Conservation (phyloP, 352 stramenopile genomes). For the Phytophthora kernoviae region DNA sequence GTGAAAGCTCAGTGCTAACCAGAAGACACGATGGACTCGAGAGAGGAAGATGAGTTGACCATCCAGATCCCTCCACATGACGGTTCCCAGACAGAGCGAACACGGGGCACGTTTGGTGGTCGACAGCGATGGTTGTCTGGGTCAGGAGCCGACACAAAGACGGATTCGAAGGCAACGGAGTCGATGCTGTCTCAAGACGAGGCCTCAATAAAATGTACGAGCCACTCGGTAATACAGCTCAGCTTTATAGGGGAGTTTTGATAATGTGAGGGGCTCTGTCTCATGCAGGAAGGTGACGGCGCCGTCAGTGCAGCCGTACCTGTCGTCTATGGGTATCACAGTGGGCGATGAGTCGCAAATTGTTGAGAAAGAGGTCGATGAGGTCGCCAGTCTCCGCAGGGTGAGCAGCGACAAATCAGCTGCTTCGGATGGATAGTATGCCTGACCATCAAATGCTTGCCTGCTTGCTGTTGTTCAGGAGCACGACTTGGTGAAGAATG, state of each 20-base stretch:
- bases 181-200: slow-evolving; percentile 53
- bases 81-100: slow-evolving; percentile 74
- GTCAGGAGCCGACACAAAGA: slow-evolving; percentile 21
- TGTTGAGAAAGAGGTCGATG: slow-evolving; percentile 81
- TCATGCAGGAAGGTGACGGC: slow-evolving; percentile 58
- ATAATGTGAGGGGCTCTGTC: slow-evolving; percentile 2
- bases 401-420: slow-evolving; percentile 27
- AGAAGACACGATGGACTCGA: slow-evolving; percentile 36
- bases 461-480: slow-evolving; percentile 41
- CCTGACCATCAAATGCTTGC: background rate
- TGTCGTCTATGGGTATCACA: slow-evolving; percentile 73
- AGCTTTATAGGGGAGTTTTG: background rate
- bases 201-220: slow-evolving; percentile 49
- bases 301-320: slow-evolving; percentile 70
- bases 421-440: background rate
- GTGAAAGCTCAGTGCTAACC: background rate
- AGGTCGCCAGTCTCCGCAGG: slow-evolving; percentile 65
- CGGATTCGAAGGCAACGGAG: slow-evolving; percentile 46
- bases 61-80: slow-evolving; percentile 75
- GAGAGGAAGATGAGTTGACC: slow-evolving; percentile 70
- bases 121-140: slow-evolving; percentile 75
- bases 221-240: background rate
- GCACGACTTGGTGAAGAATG: slow-evolving; percentile 66
- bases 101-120: slow-evolving; percentile 69
- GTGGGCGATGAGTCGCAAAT: slow-evolving; percentile 81